Conservation (phyloP, 2,329 filamentous ascomycete genomes). For the Aspergillus proliferans region DNA sequence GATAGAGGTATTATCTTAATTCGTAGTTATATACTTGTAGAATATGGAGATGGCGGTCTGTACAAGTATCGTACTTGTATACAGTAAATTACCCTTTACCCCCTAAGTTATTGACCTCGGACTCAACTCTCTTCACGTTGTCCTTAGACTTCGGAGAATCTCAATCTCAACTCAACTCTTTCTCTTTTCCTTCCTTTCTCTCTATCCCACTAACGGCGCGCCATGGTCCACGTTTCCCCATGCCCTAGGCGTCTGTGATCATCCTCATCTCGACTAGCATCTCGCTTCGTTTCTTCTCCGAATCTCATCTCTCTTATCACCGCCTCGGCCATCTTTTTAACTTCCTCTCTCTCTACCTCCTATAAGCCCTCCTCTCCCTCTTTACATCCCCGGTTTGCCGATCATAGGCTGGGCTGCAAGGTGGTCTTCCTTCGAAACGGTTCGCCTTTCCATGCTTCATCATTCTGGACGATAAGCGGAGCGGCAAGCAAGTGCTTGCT, state of each 20-base stretch:
- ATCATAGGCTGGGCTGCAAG: conserved; percentile 22
- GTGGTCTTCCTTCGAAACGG: conserved; percentile 20
- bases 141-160: background rate
- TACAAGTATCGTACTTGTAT: background rate
- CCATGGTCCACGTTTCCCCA: conserved; percentile 28
- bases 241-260: conserved; percentile 27
- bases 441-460: conserved; percentile 41
- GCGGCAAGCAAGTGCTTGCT: conserved; percentile 45
- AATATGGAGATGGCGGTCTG: background rate
- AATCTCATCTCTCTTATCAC: conserved; percentile 5
- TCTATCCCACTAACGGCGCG: conserved; percentile 14
- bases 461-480: conserved; percentile 39
- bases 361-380: conserved; percentile 4
- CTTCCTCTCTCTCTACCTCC: background rate
- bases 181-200: conserved; percentile 7
- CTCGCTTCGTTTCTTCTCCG: conserved; percentile 8
- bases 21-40: too few relatives aligned
- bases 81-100: conserved; percentile 9
- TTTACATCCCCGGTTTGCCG: conserved; percentile 8
- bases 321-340: conserved; percentile 4
- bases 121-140: background rate
- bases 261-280: conserved; percentile 7
- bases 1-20: background rate
- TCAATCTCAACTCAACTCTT: conserved; percentile 4
- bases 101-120: background rate